Conservation (phyloP, 495 filamentous ascomycete species). For the Daldinia caldariorum region DNA sequence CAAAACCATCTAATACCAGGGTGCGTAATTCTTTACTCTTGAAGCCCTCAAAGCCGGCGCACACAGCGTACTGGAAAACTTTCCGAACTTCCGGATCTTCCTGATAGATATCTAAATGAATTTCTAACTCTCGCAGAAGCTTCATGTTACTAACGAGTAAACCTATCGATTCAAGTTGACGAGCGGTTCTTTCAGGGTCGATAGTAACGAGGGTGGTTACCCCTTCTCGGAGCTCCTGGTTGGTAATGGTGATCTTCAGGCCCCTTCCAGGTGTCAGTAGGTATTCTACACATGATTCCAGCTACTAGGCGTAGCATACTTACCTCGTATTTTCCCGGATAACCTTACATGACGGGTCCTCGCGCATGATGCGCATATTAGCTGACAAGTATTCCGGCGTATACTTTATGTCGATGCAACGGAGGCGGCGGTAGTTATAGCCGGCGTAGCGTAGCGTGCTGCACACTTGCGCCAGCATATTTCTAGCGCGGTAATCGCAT, state of each 20-base stretch:
- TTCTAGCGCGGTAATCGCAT: too few relatives aligned
- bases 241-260: not conserved
- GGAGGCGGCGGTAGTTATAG: too few relatives aligned
- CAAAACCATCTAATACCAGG: not conserved
- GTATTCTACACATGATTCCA: too few relatives aligned
- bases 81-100: too few relatives aligned
- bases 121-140: not conserved
- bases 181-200: not conserved
- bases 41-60: not conserved
- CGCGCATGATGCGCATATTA: too few relatives aligned
- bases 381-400: not conserved
- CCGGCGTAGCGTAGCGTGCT: too few relatives aligned
- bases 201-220: not conserved
- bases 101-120: not conserved
- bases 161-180: not conserved
- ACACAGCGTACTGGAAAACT: not conserved
- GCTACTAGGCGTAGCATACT: not conserved
- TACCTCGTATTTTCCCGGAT: not conserved
- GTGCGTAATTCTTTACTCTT: not conserved
- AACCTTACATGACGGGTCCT: too few relatives aligned
- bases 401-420: not conserved
- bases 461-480: too few relatives aligned
- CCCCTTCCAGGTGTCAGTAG: not conserved
- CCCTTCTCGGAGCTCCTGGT: not conserved
- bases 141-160: not conserved